phyloP scores from a whole-genome alignment of 75 land plant species.

The Picea glauca region DNA sequence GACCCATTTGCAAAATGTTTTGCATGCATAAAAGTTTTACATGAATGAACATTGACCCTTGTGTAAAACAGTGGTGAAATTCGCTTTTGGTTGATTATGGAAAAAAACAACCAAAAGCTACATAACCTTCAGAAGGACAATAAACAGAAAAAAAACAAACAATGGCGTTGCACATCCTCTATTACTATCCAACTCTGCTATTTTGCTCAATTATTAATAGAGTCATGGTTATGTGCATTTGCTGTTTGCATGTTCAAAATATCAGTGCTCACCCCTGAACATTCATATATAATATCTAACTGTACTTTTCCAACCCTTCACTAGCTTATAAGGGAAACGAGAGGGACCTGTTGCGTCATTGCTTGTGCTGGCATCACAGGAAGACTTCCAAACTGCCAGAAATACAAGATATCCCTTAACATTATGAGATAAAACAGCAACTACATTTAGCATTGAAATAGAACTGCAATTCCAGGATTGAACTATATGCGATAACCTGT shows the following conservation, averaged over 20 bases:
- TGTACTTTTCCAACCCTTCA: not conserved
- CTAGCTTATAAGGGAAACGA: not conserved
- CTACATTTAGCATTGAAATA: not conserved
- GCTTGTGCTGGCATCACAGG: conserved; percentile 60
- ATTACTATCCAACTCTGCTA: too few species aligned
- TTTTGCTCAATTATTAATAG: too few species aligned
- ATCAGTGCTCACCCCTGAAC: not conserved
- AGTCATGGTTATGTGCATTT: not conserved
- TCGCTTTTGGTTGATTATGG: too few species aligned
- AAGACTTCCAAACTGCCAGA: conserved; percentile 33
- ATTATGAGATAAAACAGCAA: not conserved
- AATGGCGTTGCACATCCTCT: too few species aligned
- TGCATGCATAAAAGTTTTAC: too few species aligned
- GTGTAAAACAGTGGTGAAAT: too few species aligned
- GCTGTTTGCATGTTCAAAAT: not conserved
- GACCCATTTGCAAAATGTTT: too few species aligned
- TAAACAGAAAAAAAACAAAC: too few species aligned
- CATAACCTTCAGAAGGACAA: too few species aligned
- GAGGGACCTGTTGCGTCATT: conserved; percentile 51
- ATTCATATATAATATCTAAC: not conserved
- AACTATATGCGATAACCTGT: not conserved
- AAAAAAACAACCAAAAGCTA: too few species aligned
- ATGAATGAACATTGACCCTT: too few species aligned
- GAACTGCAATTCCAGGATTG: not conserved
- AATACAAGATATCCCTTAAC: not conserved